phyloP scores from a whole-genome alignment of 1,139 yeast genomes.

The Hemisphaericaspora subhashii region DNA sequence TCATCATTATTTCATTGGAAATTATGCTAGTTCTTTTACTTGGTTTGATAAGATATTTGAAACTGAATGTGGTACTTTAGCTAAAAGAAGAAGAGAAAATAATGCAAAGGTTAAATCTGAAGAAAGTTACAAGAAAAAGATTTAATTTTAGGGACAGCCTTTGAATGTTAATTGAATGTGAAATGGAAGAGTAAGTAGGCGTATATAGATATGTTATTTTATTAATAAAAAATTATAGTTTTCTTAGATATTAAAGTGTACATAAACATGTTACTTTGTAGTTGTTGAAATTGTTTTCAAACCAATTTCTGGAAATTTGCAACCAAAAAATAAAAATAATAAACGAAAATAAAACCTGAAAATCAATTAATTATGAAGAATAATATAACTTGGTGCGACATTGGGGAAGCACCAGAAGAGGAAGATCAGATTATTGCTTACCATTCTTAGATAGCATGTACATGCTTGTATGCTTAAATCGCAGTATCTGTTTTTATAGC shows the following conservation, averaged over 20 bases:
- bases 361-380: no score
- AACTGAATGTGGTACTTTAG: conserved; percentile 80
- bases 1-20: conserved; percentile 90
- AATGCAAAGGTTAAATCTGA: conserved; percentile 43
- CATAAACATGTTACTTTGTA: no score
- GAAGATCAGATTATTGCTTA: no score
- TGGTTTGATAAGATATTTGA: conserved; percentile 87
- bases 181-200: not conserved
- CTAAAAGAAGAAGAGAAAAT: conserved; percentile 60
- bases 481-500: no score
- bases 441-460: no score
- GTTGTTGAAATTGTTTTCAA: no score
- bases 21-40: conserved; percentile 90
- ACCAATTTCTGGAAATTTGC: not conserved
- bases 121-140: conserved; percentile 4
- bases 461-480: no score
- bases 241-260: no score
- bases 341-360: not conserved
- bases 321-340: not conserved
- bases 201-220: not conserved
- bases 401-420: no score
- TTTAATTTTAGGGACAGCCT: not conserved
- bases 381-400: no score
- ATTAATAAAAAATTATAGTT: not conserved
- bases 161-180: not conserved